Evolutionary conservation across 1,139 yeast species (phyloP).

Genomic region (Entelexis paramagnoliae): DNA sequence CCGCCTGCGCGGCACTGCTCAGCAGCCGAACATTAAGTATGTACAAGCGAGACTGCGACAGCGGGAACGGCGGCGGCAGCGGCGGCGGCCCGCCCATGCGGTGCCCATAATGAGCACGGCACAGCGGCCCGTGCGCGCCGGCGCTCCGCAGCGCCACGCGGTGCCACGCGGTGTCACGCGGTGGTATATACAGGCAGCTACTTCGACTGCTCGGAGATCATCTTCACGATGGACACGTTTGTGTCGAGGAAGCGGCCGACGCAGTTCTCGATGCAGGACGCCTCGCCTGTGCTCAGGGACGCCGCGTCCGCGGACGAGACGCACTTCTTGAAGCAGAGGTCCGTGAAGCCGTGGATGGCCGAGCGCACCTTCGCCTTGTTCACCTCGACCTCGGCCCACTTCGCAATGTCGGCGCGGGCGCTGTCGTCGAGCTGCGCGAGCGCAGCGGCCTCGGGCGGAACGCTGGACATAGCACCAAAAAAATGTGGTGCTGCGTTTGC

Average conservation of each 20-base stretch:
- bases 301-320: slow-evolving; percentile 45
- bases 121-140: too few species aligned
- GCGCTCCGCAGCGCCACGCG: background rate
- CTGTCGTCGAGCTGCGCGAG: slow-evolving; percentile 12
- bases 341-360: slow-evolving; percentile 55
- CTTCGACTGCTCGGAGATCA: slow-evolving; percentile 10
- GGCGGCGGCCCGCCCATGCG: too few species aligned
- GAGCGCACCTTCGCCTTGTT: slow-evolving; percentile 78
- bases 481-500: too few species aligned
- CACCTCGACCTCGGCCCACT: slow-evolving; percentile 72
- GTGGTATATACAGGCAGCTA: too few species aligned
- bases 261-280: slow-evolving; percentile 66
- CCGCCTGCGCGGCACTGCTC: too few species aligned
- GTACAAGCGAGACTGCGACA: too few species aligned
- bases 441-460: slow-evolving; percentile 3
- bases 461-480: slow-evolving; percentile 1
- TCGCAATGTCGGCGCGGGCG: slow-evolving; percentile 44
- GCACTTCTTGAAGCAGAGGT: slow-evolving; percentile 84
- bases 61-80: too few species aligned
- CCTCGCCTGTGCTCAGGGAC: slow-evolving; percentile 49
- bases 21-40: too few species aligned
- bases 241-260: slow-evolving; percentile 79
- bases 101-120: too few species aligned
- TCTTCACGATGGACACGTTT: slow-evolving; percentile 69
- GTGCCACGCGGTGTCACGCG: too few species aligned